phyloP scores from a whole-genome alignment of 306 rosid genomes.

The Quercus rubra region DNA sequence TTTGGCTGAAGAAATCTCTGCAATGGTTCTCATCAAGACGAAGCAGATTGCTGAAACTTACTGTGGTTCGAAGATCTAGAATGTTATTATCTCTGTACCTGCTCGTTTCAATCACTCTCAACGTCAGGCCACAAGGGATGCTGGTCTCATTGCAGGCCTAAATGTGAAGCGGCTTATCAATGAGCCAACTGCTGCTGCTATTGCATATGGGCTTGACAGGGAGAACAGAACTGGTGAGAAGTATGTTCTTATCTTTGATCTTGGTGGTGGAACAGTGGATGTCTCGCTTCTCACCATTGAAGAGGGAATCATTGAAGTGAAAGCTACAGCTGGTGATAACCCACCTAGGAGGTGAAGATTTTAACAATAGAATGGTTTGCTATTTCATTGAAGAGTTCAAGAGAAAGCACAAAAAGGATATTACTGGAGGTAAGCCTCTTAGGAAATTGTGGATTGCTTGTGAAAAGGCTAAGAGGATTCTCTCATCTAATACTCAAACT shows the following conservation, averaged over 20 bases:
- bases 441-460: constrained; percentile 33
- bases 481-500: constrained; percentile 34
- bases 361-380: constrained; percentile 34
- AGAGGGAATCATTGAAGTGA: constrained; percentile 39
- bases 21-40: constrained; percentile 34
- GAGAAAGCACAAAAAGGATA: constrained; percentile 38
- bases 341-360: constrained; percentile 45
- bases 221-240: constrained; percentile 9
- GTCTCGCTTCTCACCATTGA: constrained; percentile 38
- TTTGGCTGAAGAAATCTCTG: constrained; percentile 36
- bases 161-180: constrained; percentile 40
- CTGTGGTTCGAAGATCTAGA: constrained; percentile 19
- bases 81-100: constrained; percentile 41
- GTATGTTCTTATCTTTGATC: constrained; percentile 36
- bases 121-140: constrained; percentile 40
- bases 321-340: constrained; percentile 37
- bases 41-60: constrained; percentile 36
- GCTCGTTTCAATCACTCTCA: constrained; percentile 34
- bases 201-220: constrained; percentile 44
- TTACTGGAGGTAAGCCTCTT: constrained; percentile 27
- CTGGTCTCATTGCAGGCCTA: constrained; percentile 31
- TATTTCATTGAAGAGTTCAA: constrained; percentile 41
- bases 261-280: constrained; percentile 40
- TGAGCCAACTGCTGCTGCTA: constrained; percentile 41
- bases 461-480: constrained; percentile 49